Evolutionary conservation across 2,329 filamentous ascomycete species (phyloP), one percentile per base, ranked within the genome.

Genomic region (Hirsutella thompsonii): DNA sequence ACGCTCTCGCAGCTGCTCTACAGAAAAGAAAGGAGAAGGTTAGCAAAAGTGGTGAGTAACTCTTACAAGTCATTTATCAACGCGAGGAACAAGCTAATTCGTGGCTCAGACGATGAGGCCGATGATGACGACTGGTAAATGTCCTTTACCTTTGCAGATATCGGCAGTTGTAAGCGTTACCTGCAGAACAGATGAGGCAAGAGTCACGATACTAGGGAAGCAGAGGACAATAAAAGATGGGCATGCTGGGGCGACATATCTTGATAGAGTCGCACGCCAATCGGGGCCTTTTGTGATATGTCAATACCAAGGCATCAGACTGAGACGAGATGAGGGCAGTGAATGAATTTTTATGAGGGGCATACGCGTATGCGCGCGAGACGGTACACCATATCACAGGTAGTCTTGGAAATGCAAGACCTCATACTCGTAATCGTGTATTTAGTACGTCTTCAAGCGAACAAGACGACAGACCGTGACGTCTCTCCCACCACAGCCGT

Each of bases 21-120:
- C 77, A 81, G 55, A 83, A 85, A 65, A 74, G 90, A 60, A 95
- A 95, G 69, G 79, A 87, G 62, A 94, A 94, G 70, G 90, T 95
- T 58, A 86, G 85, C 64, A 82, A 85, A 59, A 94, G 86, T 70
- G 90, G 90, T 95, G 77, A 78, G 85, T 81, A 33, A 4, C 8
- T 13, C n/a, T n/a, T n/a, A n/a, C n/a, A n/a, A 8, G 8, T 38
- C 39, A 39, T 4, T 38, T 38, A 18, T 34, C 19, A 19, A 37
- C 33, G 37, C 13, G 20, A 13, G 8, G 8, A 10, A 4, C 26
- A 3, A 42, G 30, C 46, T 44, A 42, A 53, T 46, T 40, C 19
- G 29, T 14, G 4, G 19, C 11, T 32, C 49, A 88, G 83, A 89
- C 66, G 83, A 88, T 50, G 83, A 88, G 60, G 70, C 70, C 50